phyloP scores from a whole-genome alignment of 768 basidiomycete species.

The Termitomyces sp. region DNA sequence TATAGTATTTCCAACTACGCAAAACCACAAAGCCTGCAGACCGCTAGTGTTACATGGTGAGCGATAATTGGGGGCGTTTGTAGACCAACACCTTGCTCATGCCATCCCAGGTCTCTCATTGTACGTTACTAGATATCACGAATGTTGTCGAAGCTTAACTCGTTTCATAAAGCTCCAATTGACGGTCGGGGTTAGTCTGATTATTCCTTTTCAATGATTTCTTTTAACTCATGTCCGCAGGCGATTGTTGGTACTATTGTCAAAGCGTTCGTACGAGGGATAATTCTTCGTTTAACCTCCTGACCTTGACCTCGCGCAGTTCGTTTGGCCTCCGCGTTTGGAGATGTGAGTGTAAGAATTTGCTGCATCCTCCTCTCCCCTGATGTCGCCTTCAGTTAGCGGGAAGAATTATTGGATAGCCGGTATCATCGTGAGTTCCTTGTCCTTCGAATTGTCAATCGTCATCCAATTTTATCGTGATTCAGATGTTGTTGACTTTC shows the following conservation, averaged over 20 bases:
- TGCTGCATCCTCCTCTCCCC: neutral
- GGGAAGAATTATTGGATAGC: slow-evolving; percentile 51
- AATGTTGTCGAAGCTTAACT: neutral
- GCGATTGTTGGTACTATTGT: slow-evolving; percentile 56
- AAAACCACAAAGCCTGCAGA: slow-evolving; percentile 29
- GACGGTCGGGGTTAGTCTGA: slow-evolving; percentile 35
- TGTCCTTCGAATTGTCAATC: neutral
- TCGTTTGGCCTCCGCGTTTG: slow-evolving; percentile 60
- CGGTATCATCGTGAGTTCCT: slow-evolving; percentile 45
- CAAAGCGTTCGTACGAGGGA: slow-evolving; percentile 33
- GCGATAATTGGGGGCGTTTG: slow-evolving; percentile 10
- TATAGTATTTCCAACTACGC: slow-evolving; percentile 48
- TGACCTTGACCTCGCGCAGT: slow-evolving; percentile 26
- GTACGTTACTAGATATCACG: slow-evolving; percentile 28
- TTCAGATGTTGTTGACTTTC: slow-evolving; percentile 42
- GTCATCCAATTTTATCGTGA: neutral
- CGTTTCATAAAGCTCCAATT: slow-evolving; percentile 39
- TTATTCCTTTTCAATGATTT: neutral
- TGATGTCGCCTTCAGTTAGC: slow-evolving; percentile 42
- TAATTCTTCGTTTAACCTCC: neutral
- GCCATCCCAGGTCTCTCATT: slow-evolving; percentile 41
- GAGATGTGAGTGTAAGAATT: slow-evolving; percentile 43
- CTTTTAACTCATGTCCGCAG: slow-evolving; percentile 24
- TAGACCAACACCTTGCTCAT: slow-evolving; percentile 2
- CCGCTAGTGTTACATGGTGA: slow-evolving; percentile 43